Evolutionary conservation across 179 eudicot species (phyloP).

Genomic region (Gypsophila paniculata): DNA sequence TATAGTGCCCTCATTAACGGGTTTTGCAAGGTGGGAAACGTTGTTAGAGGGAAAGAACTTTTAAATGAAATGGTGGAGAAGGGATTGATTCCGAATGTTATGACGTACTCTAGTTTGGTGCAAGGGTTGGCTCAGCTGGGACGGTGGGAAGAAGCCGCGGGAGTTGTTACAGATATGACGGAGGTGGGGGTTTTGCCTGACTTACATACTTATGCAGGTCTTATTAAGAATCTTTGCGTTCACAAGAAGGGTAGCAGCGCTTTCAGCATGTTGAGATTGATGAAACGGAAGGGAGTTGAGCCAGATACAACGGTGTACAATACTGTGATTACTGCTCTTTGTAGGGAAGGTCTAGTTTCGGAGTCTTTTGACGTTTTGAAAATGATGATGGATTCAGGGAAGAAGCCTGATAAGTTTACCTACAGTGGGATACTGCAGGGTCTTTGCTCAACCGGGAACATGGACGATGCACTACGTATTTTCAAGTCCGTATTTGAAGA

Average conservation of each 20-base stretch:
- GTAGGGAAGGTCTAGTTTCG: slow-evolving; percentile 45
- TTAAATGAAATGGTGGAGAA: slow-evolving; percentile 45
- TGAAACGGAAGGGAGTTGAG: slow-evolving; percentile 57
- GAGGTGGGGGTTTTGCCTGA: slow-evolving; percentile 51
- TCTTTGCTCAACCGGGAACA: slow-evolving; percentile 50
- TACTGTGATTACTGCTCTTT: slow-evolving; percentile 52
- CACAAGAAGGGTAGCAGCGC: slow-evolving; percentile 49
- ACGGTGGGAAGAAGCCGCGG: slow-evolving; percentile 54
- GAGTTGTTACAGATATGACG: slow-evolving; percentile 48
- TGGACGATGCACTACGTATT: slow-evolving; percentile 54
- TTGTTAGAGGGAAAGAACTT: slow-evolving; percentile 45
- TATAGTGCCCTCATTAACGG: slow-evolving; percentile 56
- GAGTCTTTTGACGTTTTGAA: slow-evolving; percentile 51
- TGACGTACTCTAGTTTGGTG: slow-evolving; percentile 45
- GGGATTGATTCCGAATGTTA: slow-evolving; percentile 48
- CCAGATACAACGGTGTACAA: slow-evolving; percentile 44
- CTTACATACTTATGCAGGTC: slow-evolving; percentile 40
- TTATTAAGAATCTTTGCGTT: slow-evolving; percentile 61
- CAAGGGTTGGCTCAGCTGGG: slow-evolving; percentile 51
- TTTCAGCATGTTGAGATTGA: slow-evolving; percentile 45
- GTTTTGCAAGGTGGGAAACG: slow-evolving; percentile 46
- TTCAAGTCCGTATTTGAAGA: slow-evolving; percentile 39
- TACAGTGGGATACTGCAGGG: slow-evolving; percentile 50
- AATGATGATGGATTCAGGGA: slow-evolving; percentile 58
- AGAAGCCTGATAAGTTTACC: slow-evolving; percentile 44